Evolutionary conservation across 176 grass and related monocot species (phyloP), one percentile per base, ranked within the genome.

Genomic region (Melocanna baccifera): DNA sequence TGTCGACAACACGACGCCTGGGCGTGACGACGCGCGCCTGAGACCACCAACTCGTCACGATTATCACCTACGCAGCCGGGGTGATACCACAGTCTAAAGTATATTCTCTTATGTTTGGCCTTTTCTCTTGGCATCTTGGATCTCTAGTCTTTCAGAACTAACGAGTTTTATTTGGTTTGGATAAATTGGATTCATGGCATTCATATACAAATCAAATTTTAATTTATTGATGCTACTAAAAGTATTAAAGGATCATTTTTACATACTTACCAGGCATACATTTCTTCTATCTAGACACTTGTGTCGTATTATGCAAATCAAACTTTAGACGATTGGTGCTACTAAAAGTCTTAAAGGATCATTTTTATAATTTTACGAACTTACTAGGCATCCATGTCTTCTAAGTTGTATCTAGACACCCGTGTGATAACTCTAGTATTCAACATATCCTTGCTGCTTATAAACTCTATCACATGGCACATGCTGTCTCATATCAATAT

Each of bases 401-500:
- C 11, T 29, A 37, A 37, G 36, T 37, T 4, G 36, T 37, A 37
- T 40, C 56, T 29, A 7, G 16, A 18, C 58, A 64, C 30, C 56
- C 72, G 28, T 50, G 12, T 64, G 53, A 62, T 41, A 73, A 4
- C 41, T 59, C 11, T 47, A 69, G 19, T 43, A 72, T n/a, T 80
- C n/a, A 32, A 30, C 62, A 42, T 19, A 40, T 85, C 57, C 12
- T 77, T 22, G 10, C 14, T 86, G 72, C 28, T 71, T 80, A 30
- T 74, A 69, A 67, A 23, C 78, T 66, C 7, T 2, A 16, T 68
- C 16, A 18, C 18, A 78, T 43, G 41, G 41, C 41, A 8, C 41
- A 43, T 84, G 46, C 47, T 75, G 7, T 80, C 37, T 76, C 78
- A 46, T 67, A 50, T 48, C 18, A 34, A 15, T 79, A 47, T 75